These are phyloP conservation scores for Helianthus annuus DNA, from an alignment of 129 eudicot species.

Conservation along the genomic window DNA sequence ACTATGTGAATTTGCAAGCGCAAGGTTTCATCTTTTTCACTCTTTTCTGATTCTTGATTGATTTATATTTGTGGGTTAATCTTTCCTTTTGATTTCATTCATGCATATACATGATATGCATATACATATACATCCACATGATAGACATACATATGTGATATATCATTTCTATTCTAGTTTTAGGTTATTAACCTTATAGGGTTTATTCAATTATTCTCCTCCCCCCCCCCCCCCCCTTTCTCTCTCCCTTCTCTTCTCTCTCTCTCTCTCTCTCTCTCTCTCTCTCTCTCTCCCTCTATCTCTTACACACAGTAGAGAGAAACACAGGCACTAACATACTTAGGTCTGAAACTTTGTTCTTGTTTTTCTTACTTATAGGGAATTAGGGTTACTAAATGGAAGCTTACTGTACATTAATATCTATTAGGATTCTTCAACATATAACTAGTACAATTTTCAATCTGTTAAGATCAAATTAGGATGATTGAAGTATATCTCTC, in stretches of 20 bases:
- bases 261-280: background rate
- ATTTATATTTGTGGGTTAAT: slow-evolving; percentile 12
- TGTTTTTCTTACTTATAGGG: background rate
- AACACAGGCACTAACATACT: background rate
- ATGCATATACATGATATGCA: slow-evolving; percentile 8
- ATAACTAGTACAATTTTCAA: background rate
- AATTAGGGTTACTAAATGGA: background rate
- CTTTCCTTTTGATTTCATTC: slow-evolving; percentile 6
- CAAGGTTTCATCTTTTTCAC: slow-evolving; percentile 53
- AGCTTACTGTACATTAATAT: background rate
- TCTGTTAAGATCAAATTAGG: background rate
- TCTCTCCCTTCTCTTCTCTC: no score
- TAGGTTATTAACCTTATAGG: slow-evolving; percentile 16
- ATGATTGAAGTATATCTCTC: background rate
- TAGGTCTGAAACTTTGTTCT: slow-evolving; percentile 30
- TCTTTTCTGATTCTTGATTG: slow-evolving; percentile 22
- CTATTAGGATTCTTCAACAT: background rate
- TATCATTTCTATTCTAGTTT: background rate
- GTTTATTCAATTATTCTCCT: background rate
- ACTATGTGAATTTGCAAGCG: slow-evolving; percentile 87
- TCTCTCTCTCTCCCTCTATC: background rate
- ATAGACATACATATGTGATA: background rate
- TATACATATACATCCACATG: background rate
- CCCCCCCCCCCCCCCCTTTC: background rate
- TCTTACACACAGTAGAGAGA: background rate